Percentiles rank a stretch among this genome's conserved stretches.
Evolutionary conservation across 116 monocot species (phyloP).

Genomic region (Phalaenopsis hybrid): DNA sequence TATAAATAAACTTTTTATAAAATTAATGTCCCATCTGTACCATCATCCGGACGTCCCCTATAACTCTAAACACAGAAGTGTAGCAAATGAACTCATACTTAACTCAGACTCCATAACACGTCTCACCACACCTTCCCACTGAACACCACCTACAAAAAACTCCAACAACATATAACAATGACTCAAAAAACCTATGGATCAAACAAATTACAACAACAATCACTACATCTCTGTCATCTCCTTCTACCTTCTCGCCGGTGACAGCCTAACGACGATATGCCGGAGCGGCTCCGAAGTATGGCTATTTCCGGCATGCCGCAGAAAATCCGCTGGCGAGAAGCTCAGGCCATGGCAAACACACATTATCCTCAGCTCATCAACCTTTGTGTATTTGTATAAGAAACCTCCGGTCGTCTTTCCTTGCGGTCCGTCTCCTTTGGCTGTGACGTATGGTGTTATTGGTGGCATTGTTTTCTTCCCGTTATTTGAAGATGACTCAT

Average conservation of each 20-base stretch:
- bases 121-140: too few species aligned
- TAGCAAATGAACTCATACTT: too few species aligned
- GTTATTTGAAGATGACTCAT: background rate
- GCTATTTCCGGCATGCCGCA: conserved; percentile 2
- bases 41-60: too few species aligned
- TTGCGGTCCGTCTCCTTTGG: background rate
- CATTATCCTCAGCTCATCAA: conserved; percentile 8
- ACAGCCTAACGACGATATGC: background rate
- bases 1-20: too few species aligned
- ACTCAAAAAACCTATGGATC: too few species aligned
- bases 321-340: conserved; percentile 8
- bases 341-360: conserved; percentile 8
- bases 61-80: too few species aligned
- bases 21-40: too few species aligned
- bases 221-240: background rate
- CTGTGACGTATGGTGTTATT: background rate
- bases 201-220: too few species aligned
- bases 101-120: too few species aligned
- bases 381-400: conserved; percentile 6
- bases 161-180: too few species aligned
- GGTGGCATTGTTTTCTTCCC: background rate
- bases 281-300: conserved; percentile 6
- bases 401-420: background rate
- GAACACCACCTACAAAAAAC: too few species aligned
- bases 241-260: background rate